Conservation (phyloP, 768 basidiomycete genomes). For the Vararia minispora region DNA sequence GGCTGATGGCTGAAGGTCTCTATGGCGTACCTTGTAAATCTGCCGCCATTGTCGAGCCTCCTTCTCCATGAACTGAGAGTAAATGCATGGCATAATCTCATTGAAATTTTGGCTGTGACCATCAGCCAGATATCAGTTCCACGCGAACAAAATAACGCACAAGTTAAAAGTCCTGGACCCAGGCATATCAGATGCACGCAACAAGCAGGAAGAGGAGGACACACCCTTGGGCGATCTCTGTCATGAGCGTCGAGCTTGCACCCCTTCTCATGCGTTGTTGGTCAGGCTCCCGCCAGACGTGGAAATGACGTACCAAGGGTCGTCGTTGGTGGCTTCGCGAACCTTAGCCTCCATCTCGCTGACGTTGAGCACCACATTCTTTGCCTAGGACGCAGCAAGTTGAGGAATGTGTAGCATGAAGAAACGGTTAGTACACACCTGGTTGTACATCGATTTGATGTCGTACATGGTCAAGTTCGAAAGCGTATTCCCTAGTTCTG, state of each 20-base stretch:
- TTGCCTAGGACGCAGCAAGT: constrained; percentile 43
- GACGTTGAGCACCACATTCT: constrained; percentile 92
- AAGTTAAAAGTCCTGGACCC: constrained; percentile 94
- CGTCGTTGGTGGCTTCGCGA: constrained; percentile 92
- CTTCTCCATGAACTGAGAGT: constrained; percentile 93
- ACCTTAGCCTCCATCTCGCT: constrained; percentile 98
- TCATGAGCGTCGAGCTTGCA: constrained; percentile 95
- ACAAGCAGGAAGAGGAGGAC: constrained; percentile 20
- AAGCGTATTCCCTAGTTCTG: constrained; percentile 61
- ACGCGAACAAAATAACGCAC: constrained; percentile 35
- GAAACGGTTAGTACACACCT: constrained; percentile 35
- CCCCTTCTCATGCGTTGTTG: constrained; percentile 49
- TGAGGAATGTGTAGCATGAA: neutral
- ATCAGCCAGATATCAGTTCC: neutral
- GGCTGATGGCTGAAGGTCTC: no score
- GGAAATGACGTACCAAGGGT: constrained; percentile 73
- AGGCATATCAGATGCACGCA: constrained; percentile 10
- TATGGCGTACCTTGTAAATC: constrained; percentile 77
- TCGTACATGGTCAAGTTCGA: constrained; percentile 87
- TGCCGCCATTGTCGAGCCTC: constrained; percentile 98
- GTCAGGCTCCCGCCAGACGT: neutral
- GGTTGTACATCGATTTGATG: constrained; percentile 89
- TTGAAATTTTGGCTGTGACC: constrained; percentile 83
- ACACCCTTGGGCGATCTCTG: constrained; percentile 95
- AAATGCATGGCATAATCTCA: constrained; percentile 98